Evolutionary conservation across 768 basidiomycete genomes (phyloP).

Genomic region (Pleurotus giganteus): DNA sequence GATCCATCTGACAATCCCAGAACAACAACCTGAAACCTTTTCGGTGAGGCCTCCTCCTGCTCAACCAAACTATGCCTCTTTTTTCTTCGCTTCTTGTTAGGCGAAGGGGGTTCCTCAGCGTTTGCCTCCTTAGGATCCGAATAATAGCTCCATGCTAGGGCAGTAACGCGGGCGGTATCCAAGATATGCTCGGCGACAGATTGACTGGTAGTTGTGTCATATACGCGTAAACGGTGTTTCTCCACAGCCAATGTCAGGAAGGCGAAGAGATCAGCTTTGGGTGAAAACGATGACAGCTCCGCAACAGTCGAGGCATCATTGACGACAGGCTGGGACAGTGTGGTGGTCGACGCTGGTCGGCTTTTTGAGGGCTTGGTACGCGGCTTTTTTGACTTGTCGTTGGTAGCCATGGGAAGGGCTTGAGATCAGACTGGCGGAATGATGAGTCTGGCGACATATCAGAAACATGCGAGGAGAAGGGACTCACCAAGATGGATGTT

Average conservation of each 20-base stretch:
- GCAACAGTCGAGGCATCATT: slow-evolving; percentile 42
- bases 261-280: slow-evolving; percentile 53
- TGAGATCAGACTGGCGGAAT: neutral
- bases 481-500: slow-evolving; percentile 2
- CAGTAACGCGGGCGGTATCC: slow-evolving; percentile 52
- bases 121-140: slow-evolving; percentile 23
- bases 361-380: slow-evolving; percentile 51
- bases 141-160: slow-evolving; percentile 50
- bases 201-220: slow-evolving; percentile 53
- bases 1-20: slow-evolving; percentile 63
- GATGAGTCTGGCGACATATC: slow-evolving; percentile 4
- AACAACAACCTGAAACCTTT: slow-evolving; percentile 40
- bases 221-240: slow-evolving; percentile 69
- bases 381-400: slow-evolving; percentile 49
- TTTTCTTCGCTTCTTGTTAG: slow-evolving; percentile 56
- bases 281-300: slow-evolving; percentile 58
- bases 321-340: slow-evolving; percentile 54
- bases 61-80: slow-evolving; percentile 32
- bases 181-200: slow-evolving; percentile 57
- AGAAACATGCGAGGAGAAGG: neutral
- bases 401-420: slow-evolving; percentile 34
- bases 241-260: slow-evolving; percentile 65
- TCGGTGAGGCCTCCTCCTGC: slow-evolving; percentile 17
- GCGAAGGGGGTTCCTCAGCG: slow-evolving; percentile 27
- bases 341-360: slow-evolving; percentile 51